phyloP scores from a whole-genome alignment of 2,329 filamentous ascomycete genomes.

The Neospermospora avenae region DNA sequence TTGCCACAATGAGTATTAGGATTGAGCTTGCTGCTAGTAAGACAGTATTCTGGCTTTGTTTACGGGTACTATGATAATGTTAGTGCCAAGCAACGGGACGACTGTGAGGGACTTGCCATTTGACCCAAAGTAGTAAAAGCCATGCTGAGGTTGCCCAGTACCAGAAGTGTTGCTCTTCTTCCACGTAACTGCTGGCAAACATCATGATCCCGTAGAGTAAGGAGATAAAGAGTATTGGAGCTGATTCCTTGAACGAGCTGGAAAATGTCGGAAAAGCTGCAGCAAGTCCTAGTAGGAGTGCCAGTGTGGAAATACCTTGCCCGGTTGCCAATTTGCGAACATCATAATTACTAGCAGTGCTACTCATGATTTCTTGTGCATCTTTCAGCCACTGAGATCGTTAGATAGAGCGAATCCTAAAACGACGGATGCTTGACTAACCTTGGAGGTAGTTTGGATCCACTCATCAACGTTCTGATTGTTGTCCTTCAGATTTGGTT shows the following conservation, averaged over 20 bases:
- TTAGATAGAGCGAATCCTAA: slow-evolving; percentile 17
- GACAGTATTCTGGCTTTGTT: slow-evolving; percentile 11
- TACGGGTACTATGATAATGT: slow-evolving; percentile 26
- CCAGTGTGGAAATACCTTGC: slow-evolving; percentile 38
- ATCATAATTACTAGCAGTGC: slow-evolving; percentile 90
- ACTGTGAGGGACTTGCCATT: slow-evolving; percentile 32
- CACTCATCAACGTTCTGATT: slow-evolving; percentile 39
- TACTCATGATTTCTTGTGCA: slow-evolving; percentile 73
- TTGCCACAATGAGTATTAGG: slow-evolving; percentile 56
- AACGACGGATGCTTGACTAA: slow-evolving; percentile 25
- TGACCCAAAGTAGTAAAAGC: slow-evolving; percentile 53
- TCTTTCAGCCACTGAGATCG: slow-evolving; percentile 40
- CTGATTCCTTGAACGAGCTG: slow-evolving; percentile 33
- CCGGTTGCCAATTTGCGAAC: slow-evolving; percentile 56
- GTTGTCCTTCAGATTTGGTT: slow-evolving; percentile 18
- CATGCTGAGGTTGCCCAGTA: slow-evolving; percentile 82
- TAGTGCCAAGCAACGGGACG: slow-evolving; percentile 9
- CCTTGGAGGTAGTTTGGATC: slow-evolving; percentile 44
- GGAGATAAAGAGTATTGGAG: slow-evolving; percentile 50
- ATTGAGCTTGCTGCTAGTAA: slow-evolving; percentile 32
- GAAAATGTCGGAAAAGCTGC: slow-evolving; percentile 42
- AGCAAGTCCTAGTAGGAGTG: slow-evolving; percentile 35
- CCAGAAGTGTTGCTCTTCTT: slow-evolving; percentile 99
- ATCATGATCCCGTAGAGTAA: slow-evolving; percentile 78
- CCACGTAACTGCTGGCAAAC: slow-evolving; percentile 97